Evolutionary conservation across 768 basidiomycete genomes (phyloP).

Genomic region (Trametes cingulata): DNA sequence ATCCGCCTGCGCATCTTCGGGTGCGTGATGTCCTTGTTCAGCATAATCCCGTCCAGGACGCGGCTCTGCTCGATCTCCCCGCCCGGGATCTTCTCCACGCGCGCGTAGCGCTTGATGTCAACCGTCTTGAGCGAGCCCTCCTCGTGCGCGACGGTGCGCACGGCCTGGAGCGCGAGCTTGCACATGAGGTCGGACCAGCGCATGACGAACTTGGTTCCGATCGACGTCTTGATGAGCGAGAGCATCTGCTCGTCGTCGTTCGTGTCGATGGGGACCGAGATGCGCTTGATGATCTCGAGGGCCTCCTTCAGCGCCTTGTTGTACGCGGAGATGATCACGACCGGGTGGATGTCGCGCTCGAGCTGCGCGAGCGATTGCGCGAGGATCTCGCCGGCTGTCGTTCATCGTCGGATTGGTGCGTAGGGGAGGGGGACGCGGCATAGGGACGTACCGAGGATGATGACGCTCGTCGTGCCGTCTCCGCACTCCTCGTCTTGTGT

Average conservation of each 20-base stretch:
- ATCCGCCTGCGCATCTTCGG: conserved; percentile 95
- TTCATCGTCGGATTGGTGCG: neutral
- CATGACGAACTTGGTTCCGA: conserved; percentile 96
- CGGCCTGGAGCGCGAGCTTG: conserved; percentile 87
- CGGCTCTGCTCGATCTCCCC: conserved; percentile 93
- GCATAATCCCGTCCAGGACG: conserved; percentile 89
- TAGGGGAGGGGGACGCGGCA: neutral
- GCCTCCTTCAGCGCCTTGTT: conserved; percentile 94
- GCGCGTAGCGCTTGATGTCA: conserved; percentile 97
- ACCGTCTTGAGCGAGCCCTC: conserved; percentile 81
- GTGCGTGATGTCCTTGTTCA: conserved; percentile 99
- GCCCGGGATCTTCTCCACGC: conserved; percentile 96
- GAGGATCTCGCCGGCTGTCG: conserved; percentile 90
- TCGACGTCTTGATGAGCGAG: conserved; percentile 94
- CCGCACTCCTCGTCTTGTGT: conserved; percentile 99
- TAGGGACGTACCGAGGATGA: conserved; percentile 78
- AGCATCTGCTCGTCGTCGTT: conserved; percentile 90
- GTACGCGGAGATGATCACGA: conserved; percentile 98
- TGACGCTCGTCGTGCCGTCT: conserved; percentile 97
- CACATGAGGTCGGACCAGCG: conserved; percentile 99
- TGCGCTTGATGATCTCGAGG: conserved; percentile 81
- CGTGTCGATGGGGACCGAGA: conserved; percentile 89
- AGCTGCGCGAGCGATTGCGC: conserved; percentile 92
- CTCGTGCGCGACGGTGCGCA: conserved; percentile 82
- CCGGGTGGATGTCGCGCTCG: conserved; percentile 96